phyloP scores from a whole-genome alignment of 2,329 filamentous ascomycete genomes.

The Trichoderma aggressivum region DNA sequence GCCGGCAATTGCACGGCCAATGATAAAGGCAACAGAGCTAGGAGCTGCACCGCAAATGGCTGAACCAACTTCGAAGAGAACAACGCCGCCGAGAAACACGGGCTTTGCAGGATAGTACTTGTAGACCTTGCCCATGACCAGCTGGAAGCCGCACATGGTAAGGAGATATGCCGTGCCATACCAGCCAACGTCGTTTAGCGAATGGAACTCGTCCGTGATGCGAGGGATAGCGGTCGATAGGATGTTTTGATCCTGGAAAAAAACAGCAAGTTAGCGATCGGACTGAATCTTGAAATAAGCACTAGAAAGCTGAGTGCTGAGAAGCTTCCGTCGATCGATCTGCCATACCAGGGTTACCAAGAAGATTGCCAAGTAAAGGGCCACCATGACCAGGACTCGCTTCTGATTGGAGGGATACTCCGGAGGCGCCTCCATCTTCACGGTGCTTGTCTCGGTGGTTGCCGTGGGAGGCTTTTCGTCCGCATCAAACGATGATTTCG shows the following conservation, averaged over 20 bases:
- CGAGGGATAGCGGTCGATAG: slow-evolving; percentile 6
- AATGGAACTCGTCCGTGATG: slow-evolving; percentile 12
- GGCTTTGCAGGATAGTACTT: slow-evolving; percentile 46
- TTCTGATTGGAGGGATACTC: slow-evolving; percentile 12
- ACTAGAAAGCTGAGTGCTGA: background rate
- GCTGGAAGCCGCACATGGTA: slow-evolving; percentile 12
- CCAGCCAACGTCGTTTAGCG: slow-evolving; percentile 11
- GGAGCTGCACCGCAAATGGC: slow-evolving; percentile 41
- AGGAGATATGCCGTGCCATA: slow-evolving; percentile 8
- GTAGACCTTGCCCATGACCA: slow-evolving; percentile 32
- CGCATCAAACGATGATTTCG: background rate
- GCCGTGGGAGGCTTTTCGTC: background rate
- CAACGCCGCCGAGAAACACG: slow-evolving; percentile 40
- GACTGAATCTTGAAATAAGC: background rate
- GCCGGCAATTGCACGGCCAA: slow-evolving; percentile 45
- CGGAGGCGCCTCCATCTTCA: background rate
- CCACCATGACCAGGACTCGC: background rate
- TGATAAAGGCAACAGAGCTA: slow-evolving; percentile 41
- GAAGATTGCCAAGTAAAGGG: slow-evolving; percentile 4
- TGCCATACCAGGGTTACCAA: slow-evolving; percentile 6
- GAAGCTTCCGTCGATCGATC: background rate
- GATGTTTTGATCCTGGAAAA: background rate
- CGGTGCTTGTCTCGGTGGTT: background rate
- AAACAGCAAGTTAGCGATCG: background rate
- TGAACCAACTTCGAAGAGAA: slow-evolving; percentile 49